phyloP scores from a whole-genome alignment of 345 rosid genomes.

The Citrus hindsii region DNA sequence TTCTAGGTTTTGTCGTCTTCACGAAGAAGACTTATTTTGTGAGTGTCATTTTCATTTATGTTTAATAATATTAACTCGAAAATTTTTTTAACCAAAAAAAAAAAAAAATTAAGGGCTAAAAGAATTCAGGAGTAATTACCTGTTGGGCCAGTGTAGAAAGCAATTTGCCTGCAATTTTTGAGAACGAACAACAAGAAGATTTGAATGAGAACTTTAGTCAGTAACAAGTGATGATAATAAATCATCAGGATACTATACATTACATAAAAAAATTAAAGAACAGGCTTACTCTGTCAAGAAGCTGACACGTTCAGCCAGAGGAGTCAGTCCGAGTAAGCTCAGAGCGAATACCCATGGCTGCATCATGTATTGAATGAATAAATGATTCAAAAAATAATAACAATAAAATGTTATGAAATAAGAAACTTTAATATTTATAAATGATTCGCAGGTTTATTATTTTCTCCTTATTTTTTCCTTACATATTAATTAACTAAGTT shows the following conservation, averaged over 20 bases:
- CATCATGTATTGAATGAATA: not conserved
- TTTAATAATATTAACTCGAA: no score
- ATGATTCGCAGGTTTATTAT: no score
- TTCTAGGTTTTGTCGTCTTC: not conserved
- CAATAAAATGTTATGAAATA: not conserved
- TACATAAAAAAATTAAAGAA: not conserved
- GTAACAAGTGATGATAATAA: no score
- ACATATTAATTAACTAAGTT: not conserved
- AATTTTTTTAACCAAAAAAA: not conserved
- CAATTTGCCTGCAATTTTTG: conserved; percentile 64
- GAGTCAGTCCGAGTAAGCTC: conserved; percentile 79
- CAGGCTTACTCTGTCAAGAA: conserved; percentile 83
- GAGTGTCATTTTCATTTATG: no score
- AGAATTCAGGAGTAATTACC: conserved; percentile 35
- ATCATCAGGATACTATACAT: not conserved
- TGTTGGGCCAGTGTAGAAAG: conserved; percentile 84
- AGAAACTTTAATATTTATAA: no score
- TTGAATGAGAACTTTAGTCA: not conserved
- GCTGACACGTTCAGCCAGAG: conserved; percentile 92
- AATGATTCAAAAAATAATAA: not conserved
- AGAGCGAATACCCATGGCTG: conserved; percentile 91
- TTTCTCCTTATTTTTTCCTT: no score
- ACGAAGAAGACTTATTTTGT: no score
- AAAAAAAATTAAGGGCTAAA: not conserved
- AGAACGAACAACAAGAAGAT: not conserved